These are phyloP conservation scores for Xylaria nigripes DNA, from an alignment of 495 filamentous ascomycete genomes.

Conservation along the genomic window DNA sequence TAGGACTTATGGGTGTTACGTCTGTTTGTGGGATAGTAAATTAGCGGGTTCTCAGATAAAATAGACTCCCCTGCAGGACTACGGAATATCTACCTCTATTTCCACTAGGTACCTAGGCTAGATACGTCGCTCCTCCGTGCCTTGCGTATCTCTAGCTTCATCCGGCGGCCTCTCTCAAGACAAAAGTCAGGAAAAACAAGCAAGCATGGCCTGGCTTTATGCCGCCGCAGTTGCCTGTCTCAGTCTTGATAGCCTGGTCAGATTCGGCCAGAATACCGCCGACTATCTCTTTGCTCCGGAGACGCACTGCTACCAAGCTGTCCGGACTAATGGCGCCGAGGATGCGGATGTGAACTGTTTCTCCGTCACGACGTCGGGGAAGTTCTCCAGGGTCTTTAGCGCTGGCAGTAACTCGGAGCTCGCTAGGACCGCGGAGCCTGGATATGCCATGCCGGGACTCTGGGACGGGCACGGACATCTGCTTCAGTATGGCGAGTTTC, in stretches of 20 bases:
- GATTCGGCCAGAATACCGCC: conserved; percentile 10
- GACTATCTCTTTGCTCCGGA: conserved; percentile 15
- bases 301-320: conserved; percentile 35
- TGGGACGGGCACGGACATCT: conserved; percentile 62
- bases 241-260: conserved; percentile 11
- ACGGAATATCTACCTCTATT: too few species aligned
- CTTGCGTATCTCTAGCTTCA: too few species aligned
- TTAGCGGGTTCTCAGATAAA: too few species aligned
- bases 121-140: too few species aligned
- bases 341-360: conserved; percentile 35
- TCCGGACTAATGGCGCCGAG: conserved; percentile 28
- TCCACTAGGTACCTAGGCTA: too few species aligned
- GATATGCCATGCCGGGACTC: conserved; percentile 50
- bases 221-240: conserved; percentile 8
- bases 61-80: too few species aligned
- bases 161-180: too few species aligned
- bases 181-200: neutral
- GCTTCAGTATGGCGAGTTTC: conserved; percentile 54
- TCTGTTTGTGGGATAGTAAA: too few species aligned
- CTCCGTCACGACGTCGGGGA: conserved; percentile 27
- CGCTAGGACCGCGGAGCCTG: conserved; percentile 13
- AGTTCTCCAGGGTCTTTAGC: conserved; percentile 26
- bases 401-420: conserved; percentile 8
- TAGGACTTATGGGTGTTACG: too few species aligned
- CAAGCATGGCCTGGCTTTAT: conserved; percentile 15